A percentile compares a stretch with the other conserved stretches of the same genome.
These are phyloP conservation scores for Ampelomyces quisqualis DNA, from an alignment of 2,329 filamentous ascomycete species.

Conservation along the genomic window DNA sequence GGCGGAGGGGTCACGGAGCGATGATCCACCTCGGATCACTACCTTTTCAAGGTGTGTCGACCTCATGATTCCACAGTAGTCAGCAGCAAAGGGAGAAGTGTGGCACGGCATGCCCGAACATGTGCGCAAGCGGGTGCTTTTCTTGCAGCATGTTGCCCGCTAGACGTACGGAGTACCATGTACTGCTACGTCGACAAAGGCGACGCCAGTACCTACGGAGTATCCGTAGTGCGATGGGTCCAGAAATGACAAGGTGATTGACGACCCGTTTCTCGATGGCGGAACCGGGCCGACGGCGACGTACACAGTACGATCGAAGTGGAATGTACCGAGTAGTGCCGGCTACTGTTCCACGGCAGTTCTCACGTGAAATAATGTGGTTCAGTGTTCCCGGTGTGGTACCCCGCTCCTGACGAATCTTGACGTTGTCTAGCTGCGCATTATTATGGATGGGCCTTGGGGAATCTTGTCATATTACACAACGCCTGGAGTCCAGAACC, in stretches of 20 bases:
- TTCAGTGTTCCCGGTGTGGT: constrained; percentile 3
- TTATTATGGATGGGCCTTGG: constrained; percentile 1
- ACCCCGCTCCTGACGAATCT: constrained; percentile 9
- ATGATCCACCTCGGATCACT: constrained; percentile 4
- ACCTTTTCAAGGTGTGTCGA: constrained; percentile 1
- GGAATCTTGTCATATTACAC: constrained; percentile 6
- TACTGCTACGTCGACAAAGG: constrained; percentile 7
- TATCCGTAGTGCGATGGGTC: constrained; percentile 5
- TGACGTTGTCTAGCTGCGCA: constrained; percentile 16
- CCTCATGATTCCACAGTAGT: constrained; percentile 2
- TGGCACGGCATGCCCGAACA: constrained; percentile 5
- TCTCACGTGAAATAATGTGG: constrained; percentile 5
- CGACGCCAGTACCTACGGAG: too few relatives aligned
- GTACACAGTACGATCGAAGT: background rate
- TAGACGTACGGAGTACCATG: background rate
- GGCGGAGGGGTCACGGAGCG: background rate
- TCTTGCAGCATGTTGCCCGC: constrained; percentile 7
- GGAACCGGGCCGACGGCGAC: background rate
- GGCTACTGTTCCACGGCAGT: constrained; percentile 11
- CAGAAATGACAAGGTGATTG: constrained; percentile 1
- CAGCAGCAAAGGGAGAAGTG: background rate
- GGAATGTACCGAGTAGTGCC: constrained; percentile 11
- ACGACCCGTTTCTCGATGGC: constrained; percentile 1
- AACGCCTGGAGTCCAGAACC: constrained; percentile 14
- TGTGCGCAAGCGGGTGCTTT: constrained; percentile 3